These are phyloP conservation scores for Pseudogymnoascus sp. DNA, from an alignment of 2,329 filamentous ascomycete species.

Conservation along the genomic window DNA sequence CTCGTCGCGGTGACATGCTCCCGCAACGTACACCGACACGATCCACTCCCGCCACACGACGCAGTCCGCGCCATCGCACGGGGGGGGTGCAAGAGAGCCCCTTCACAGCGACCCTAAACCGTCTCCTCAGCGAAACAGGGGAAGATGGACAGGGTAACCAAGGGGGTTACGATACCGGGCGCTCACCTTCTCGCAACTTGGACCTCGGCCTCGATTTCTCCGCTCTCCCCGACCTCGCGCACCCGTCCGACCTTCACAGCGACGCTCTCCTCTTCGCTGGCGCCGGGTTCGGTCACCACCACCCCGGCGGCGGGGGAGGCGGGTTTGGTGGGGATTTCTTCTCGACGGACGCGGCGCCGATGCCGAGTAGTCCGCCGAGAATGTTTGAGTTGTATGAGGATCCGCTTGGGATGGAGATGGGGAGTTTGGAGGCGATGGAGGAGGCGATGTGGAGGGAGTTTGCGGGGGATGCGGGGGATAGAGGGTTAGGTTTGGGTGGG, in stretches of 20 bases:
- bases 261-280: constrained; percentile 20
- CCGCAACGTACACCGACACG: constrained; percentile 21
- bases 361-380: constrained; percentile 38
- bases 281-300: constrained; percentile 14
- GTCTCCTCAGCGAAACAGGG: constrained; percentile 25
- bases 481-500: constrained; percentile 13
- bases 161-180: constrained; percentile 12
- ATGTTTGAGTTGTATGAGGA: constrained; percentile 29
- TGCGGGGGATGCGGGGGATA: constrained; percentile 7
- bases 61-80: constrained; percentile 21
- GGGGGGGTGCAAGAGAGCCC: constrained; percentile 26
- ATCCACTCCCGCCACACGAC: constrained; percentile 20
- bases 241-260: constrained; percentile 14
- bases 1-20: constrained; percentile 12
- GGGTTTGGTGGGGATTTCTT: constrained; percentile 29
- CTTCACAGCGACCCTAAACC: constrained; percentile 27
- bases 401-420: constrained; percentile 15
- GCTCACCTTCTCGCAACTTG: constrained; percentile 19
- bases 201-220: constrained; percentile 26
- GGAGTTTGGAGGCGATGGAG: constrained; percentile 14
- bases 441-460: constrained; percentile 20
- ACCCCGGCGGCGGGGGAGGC: constrained; percentile 16
- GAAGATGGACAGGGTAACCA: constrained; percentile 10
- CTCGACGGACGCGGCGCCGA: constrained; percentile 32
- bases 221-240: constrained; percentile 26